phyloP scores from a whole-genome alignment of 2,329 filamentous ascomycete species.

The Tolypocladium tropicale region DNA sequence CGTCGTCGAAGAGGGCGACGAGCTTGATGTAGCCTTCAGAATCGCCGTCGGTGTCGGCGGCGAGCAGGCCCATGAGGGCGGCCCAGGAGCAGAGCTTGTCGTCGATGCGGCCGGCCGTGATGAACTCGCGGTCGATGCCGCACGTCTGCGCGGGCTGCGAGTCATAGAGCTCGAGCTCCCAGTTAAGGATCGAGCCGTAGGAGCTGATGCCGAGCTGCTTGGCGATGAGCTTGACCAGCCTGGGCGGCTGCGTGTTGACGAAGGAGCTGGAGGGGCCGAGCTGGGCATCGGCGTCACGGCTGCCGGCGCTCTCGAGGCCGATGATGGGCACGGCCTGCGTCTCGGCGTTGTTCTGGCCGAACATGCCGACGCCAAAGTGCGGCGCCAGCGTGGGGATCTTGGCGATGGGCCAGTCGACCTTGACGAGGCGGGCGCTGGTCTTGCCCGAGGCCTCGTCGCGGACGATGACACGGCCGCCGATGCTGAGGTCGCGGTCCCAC shows the following conservation, averaged over 20 bases:
- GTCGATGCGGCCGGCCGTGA: constrained; percentile 90
- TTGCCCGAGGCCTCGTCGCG: constrained; percentile 63
- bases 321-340: constrained; percentile 93
- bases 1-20: constrained; percentile 91
- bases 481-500: constrained; percentile 93
- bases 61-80: constrained; percentile 73
- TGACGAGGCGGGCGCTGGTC: constrained; percentile 73
- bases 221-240: constrained; percentile 74
- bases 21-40: constrained; percentile 69
- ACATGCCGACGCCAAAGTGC: constrained; percentile 75
- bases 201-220: constrained; percentile 63
- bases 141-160: constrained; percentile 73
- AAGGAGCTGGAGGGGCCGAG: constrained; percentile 64
- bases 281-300: constrained; percentile 22
- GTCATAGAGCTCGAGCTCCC: constrained; percentile 95
- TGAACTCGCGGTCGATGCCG: constrained; percentile 84
- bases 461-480: constrained; percentile 82
- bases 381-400: constrained; percentile 85
- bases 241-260: constrained; percentile 71
- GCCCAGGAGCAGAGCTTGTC: constrained; percentile 97
- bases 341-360: constrained; percentile 65
- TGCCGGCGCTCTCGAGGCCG: constrained; percentile 67
- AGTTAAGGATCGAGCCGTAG: constrained; percentile 73
- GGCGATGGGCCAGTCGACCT: constrained; percentile 90
- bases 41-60: constrained; percentile 42